Base-by-base conservation (phyloP, 148 eudicot genomes). In the Cornus kousa region DNA sequence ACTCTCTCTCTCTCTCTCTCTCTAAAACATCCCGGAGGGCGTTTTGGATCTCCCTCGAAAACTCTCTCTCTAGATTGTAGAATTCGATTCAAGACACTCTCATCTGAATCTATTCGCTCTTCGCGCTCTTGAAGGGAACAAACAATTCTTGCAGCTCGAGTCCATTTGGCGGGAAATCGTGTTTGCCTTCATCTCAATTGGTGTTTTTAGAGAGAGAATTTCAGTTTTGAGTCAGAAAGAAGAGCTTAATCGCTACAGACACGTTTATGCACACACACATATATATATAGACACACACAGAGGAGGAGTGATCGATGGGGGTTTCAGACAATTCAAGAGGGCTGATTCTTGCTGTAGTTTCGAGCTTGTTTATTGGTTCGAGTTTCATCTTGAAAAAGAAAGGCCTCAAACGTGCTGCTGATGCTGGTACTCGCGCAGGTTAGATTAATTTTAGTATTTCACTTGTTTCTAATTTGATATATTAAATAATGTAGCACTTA, bases 311-410 rank as follows among this genome's bases (percentile, higher is more conserved):
- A 39, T 39, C 10, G 65, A 83, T 86, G 85, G 85, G 73, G 83
- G 80, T 82, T 68, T 82, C 87, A 71, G 91, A 87, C 46, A 93
- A 93, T 79, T 83, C 77, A 28, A 88, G 77, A 48, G 98, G 98
- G 65, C 75, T 94, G 76, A 76, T 94, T 46, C 74, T 94, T 68
- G 98, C 98, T 57, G 87, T 94, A 72, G 67, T 89, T 31, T 94
- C 98, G 67, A 89, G 98, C 84, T 85, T 82, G 82, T 94, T 94
- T 73, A 90, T 94, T 37, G 98, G 98, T 4, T 77, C 87, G 0
- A 94, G 98, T 81, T 94, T 94, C 55, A 92, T 94, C 70, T 82
- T 94, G 85, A 94, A 94, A 94, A 94, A 92, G 87, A 92, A 90
- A 80, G 98, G 98, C 40, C 97, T 94, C 66, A 85, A 79, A 24